Evolutionary conservation across 768 basidiomycete genomes (phyloP), one percentile per base, ranked within the genome.

Genomic region (Leccinum subtestaceum): DNA sequence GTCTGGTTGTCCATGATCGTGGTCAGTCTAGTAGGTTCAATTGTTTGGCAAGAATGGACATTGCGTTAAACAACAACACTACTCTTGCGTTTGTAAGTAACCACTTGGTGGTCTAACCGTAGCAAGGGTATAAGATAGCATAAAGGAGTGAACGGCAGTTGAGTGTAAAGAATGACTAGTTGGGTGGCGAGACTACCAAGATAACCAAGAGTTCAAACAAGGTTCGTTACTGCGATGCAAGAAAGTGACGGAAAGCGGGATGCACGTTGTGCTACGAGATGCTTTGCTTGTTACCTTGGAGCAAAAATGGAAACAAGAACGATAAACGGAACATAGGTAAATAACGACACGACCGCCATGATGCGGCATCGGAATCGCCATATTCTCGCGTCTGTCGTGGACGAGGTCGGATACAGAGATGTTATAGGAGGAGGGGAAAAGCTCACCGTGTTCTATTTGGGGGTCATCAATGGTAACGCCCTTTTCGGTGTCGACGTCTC

Each of bases 301-400:
- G 67, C 84, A 68, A 87, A 89, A 63, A 91, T 76, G 62, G 85
- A 86, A 63, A 90, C 76, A 59, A 88, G 82, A 63, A 88, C 76
- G 70, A 92, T 86, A 72, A 92, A 89, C 13, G 90, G 90, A 61
- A 91, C 76, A 71, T 92, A 92, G 21, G 88, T 90, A 70, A 91
- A 68, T 38, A 91, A 63, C 43, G 89, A 88, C 47, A 90, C 70
- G 40, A 70, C 77, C 34, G 84, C 76, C 88, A 90, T 86, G 62
- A 89, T 74, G 47, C 90, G 87, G 76, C 89, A 91, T 53, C 90
- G 84, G 57, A 75, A 77, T 54, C 89, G 84, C 90, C 90, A 92
- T 36, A 82, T 80, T 65, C 77, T 81, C 10, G 89, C 87, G 70
- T 92, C 90, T 91, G 62, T 38, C 43, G 34, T 51, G 59, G 46